phyloP scores from a whole-genome alignment of 805 yeast species.

The Scheffersomyces lignosus region DNA sequence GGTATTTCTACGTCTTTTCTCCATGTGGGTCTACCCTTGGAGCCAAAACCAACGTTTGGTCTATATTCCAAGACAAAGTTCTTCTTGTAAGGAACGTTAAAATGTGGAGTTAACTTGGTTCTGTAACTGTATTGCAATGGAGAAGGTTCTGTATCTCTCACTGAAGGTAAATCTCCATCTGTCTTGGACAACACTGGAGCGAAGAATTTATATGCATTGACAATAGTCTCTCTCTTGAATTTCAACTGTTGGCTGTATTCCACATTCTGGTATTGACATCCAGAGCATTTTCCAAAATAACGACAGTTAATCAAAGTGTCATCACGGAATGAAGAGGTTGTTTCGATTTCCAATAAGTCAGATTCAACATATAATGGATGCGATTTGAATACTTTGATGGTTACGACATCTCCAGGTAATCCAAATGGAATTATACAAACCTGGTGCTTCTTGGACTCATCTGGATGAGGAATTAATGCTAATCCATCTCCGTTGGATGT shows the following conservation, averaged over 20 bases:
- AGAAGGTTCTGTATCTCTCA: constrained; percentile 67
- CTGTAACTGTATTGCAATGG: constrained; percentile 79
- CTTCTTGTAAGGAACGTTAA: constrained; percentile 66
- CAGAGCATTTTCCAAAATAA: constrained; percentile 91
- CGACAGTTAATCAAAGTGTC: constrained; percentile 67
- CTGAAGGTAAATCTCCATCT: constrained; percentile 54
- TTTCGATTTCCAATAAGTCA: constrained; percentile 60
- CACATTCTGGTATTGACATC: constrained; percentile 89
- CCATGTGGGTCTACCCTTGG: constrained; percentile 78
- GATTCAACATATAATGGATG: constrained; percentile 73
- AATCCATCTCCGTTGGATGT: constrained; percentile 89
- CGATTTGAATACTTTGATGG: constrained; percentile 71
- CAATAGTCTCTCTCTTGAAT: constrained; percentile 72
- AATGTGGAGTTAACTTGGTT: constrained; percentile 95
- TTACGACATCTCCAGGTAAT: constrained; percentile 79
- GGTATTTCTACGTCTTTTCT: constrained; percentile 57
- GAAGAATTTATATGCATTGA: constrained; percentile 77
- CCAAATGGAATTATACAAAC: constrained; percentile 84
- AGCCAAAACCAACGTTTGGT: constrained; percentile 88
- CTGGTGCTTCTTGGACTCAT: constrained; percentile 43
- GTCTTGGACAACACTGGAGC: constrained; percentile 53
- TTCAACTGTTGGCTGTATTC: constrained; percentile 70
- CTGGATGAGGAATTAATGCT: constrained; percentile 67
- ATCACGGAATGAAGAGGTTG: constrained; percentile 39
- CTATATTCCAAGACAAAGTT: constrained; percentile 30